Base-by-base conservation (phyloP, 257 asterid genomes). In the Verbascum thapsus region DNA sequence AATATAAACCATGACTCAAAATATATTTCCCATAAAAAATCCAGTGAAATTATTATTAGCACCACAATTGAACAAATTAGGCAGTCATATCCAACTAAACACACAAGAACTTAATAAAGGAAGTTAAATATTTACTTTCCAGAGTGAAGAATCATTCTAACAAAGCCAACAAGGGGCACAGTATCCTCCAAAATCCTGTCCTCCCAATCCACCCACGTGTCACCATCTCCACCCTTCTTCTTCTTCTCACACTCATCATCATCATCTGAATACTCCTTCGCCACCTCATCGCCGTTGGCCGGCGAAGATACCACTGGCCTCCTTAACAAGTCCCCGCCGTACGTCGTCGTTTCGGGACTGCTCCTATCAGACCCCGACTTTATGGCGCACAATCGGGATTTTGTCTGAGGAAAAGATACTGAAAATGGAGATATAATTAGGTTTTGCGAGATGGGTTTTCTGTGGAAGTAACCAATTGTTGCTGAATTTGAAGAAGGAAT, bases 171-270 rank as follows among this genome's bases (percentile, higher is more conserved):
- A 35, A 90, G 90, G 7, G 99, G 99, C 32, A 83, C 94, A 12
- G 99, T 94, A 37, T 86, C 95, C 85, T 81, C 92, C 78, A 94
- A 84, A 81, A 94, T 94, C 83, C 73, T 86, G 70, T 94, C 95
- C 74, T 94, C 99, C 96, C 96, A 90, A 70, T 94, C 96, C 35
- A 94, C 81, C 96, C 88, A 81, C 59, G 76, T 67, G 39, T 71
- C 85, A 57, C 68, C 85, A 52, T 68, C 84, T 61, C 81, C 86
- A 9, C 74, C 75, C 12, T 68, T 67, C 39, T 63, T 66, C 69
- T 45, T 83, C 43, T 58, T 18, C 13, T 72, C 78, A 52, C 59
- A 78, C 22, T 64, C 77, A 8, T 50, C 60, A 52, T 63, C 79
- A 32, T 64, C 77, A 8, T 50, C 60, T 58, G 70, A 67, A 3